These are phyloP conservation scores for Penicillium sp. DNA, from an alignment of 2,329 filamentous ascomycete species.

Conservation along the genomic window DNA sequence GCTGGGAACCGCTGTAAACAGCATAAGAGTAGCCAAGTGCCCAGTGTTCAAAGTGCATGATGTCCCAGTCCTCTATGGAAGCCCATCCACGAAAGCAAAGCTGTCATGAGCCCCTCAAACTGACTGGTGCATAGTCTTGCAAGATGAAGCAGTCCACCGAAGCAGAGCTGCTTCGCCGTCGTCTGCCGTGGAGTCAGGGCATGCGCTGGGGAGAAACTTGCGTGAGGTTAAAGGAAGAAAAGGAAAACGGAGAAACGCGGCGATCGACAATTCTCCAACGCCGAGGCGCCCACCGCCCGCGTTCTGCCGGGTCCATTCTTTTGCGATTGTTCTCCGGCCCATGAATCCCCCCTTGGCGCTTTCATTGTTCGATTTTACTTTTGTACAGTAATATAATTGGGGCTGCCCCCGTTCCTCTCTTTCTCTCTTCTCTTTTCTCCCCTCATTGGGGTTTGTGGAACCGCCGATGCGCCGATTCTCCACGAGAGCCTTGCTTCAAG, in stretches of 20 bases:
- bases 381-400: slow-evolving; percentile 13
- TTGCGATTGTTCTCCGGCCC: slow-evolving; percentile 15
- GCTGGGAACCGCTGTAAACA: too few relatives aligned
- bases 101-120: slow-evolving; percentile 48
- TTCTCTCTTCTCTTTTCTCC: slow-evolving; percentile 5
- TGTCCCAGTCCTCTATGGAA: slow-evolving; percentile 50
- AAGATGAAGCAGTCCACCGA: slow-evolving; percentile 28
- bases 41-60: background rate
- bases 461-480: slow-evolving; percentile 36
- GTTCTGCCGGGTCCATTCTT: slow-evolving; percentile 18
- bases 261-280: slow-evolving; percentile 2
- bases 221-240: slow-evolving; percentile 26
- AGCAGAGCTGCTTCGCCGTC: slow-evolving; percentile 25
- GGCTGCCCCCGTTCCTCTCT: slow-evolving; percentile 12
- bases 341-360: slow-evolving; percentile 1
- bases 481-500: slow-evolving; percentile 36
- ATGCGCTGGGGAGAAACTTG: slow-evolving; percentile 32
- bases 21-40: background rate
- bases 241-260: slow-evolving; percentile 19
- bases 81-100: slow-evolving; percentile 37
- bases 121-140: slow-evolving; percentile 44
- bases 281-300: slow-evolving; percentile 16
- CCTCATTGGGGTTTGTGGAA: slow-evolving; percentile 14
- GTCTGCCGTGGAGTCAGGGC: slow-evolving; percentile 27
- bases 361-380: slow-evolving; percentile 18